Evolutionary conservation across 2,329 filamentous ascomycete genomes (phyloP).

Genomic region (Fusarium nygamai): DNA sequence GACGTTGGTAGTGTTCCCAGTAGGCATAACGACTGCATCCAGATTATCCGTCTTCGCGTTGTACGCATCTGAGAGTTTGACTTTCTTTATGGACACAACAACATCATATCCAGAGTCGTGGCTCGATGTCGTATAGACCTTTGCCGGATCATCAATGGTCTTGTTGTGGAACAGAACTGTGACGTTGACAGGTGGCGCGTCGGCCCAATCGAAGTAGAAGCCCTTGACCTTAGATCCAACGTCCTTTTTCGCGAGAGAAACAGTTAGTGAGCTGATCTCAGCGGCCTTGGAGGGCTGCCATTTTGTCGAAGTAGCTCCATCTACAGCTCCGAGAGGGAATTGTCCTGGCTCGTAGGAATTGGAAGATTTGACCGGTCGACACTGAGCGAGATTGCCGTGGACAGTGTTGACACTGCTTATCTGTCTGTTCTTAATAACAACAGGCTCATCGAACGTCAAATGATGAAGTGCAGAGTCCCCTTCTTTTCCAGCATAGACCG

Average conservation of each 20-base stretch:
- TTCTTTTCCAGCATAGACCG: not conserved
- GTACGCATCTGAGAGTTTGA: not conserved
- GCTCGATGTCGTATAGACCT: accelerated
- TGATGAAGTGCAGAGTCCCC: not conserved
- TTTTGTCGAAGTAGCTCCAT: not conserved
- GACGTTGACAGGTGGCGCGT: not conserved
- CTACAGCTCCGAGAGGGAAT: not conserved
- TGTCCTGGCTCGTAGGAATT: not conserved
- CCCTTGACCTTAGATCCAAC: not conserved
- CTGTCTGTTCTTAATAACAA: not conserved
- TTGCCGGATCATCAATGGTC: not conserved
- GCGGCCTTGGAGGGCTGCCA: not conserved
- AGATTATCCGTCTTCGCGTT: not conserved
- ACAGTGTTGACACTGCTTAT: not conserved
- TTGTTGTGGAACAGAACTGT: not conserved
- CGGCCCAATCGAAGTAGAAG: not conserved
- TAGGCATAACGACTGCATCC: not conserved
- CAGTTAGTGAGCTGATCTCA: not conserved
- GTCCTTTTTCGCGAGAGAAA: not conserved
- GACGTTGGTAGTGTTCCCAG: not conserved
- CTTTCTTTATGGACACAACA: not conserved
- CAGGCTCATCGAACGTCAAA: not conserved
- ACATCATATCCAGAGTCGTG: not conserved
- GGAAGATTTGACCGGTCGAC: not conserved
- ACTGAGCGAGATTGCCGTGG: not conserved